A percentile compares a stretch with the other conserved stretches of the same genome.
phyloP scores from a whole-genome alignment of 2,329 filamentous ascomycete species.

The Pezicula neosporulosa region DNA sequence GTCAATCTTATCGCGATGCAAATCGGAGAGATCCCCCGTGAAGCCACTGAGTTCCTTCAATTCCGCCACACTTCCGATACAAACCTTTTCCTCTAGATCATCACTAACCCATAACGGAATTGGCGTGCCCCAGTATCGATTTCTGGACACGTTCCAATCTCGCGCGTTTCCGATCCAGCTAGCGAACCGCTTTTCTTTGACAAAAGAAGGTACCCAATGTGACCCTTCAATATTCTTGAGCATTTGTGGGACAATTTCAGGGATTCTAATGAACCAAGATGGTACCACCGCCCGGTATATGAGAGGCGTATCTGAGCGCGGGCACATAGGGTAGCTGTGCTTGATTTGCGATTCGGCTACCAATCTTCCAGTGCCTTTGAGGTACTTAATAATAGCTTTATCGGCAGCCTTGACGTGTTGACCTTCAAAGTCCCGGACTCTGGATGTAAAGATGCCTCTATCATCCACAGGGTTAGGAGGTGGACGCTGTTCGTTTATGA shows the following conservation, averaged over 20 bases:
- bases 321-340: conserved; percentile 93
- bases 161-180: conserved; percentile 89
- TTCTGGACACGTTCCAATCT: conserved; percentile 94
- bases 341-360: conserved; percentile 83
- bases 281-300: conserved; percentile 92
- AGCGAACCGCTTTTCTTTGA: conserved; percentile 87
- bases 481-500: conserved; percentile 71
- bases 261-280: conserved; percentile 92
- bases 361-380: conserved; percentile 73
- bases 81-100: conserved; percentile 81
- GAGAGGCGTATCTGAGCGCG: conserved; percentile 89
- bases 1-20: conserved; percentile 92
- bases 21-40: conserved; percentile 74
- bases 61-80: conserved; percentile 80
- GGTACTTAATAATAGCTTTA: conserved; percentile 85
- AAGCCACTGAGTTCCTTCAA: conserved; percentile 85
- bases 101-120: conserved; percentile 91
- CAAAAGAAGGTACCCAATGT: conserved; percentile 86
- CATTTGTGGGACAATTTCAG: conserved; percentile 80
- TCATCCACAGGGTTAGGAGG: conserved; percentile 94
- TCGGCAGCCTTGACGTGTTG: conserved; percentile 91
- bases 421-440: conserved; percentile 77
- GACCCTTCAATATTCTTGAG: conserved; percentile 85
- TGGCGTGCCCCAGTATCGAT: conserved; percentile 93
- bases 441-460: conserved; percentile 71